These are phyloP conservation scores for Aspergillus piperis DNA, from an alignment of 2,329 filamentous ascomycete genomes.

Conservation along the genomic window DNA sequence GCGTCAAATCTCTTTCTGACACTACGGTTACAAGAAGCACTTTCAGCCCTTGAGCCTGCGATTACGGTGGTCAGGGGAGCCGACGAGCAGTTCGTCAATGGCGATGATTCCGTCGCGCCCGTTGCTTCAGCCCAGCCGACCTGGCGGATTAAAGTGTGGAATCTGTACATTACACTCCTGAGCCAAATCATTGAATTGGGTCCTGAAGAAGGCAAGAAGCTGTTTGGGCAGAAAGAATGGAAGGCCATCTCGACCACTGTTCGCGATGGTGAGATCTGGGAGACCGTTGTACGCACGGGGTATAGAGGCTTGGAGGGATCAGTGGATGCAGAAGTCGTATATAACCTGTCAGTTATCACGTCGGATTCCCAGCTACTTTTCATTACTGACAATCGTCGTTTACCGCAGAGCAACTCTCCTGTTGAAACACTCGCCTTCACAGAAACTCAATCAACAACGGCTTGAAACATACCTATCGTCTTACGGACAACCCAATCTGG, in stretches of 20 bases:
- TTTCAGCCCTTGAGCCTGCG: slow-evolving; percentile 80
- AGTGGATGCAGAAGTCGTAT: slow-evolving; percentile 89
- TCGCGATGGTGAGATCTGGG: slow-evolving; percentile 89
- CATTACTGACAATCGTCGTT: slow-evolving; percentile 8
- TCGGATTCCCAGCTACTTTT: slow-evolving; percentile 11
- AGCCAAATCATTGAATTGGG: slow-evolving; percentile 90
- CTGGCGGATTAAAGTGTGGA: slow-evolving; percentile 94
- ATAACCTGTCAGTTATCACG: slow-evolving; percentile 47
- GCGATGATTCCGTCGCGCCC: slow-evolving; percentile 59
- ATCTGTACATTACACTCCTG: slow-evolving; percentile 88
- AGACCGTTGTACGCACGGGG: slow-evolving; percentile 82
- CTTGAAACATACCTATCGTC: slow-evolving; percentile 87
- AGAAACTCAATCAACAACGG: slow-evolving; percentile 79
- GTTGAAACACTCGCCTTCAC: slow-evolving; percentile 82
- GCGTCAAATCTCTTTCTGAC: slow-evolving; percentile 93
- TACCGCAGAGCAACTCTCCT: slow-evolving; percentile 75
- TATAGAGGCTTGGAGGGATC: slow-evolving; percentile 87
- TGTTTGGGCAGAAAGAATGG: slow-evolving; percentile 86
- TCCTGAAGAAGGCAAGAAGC: slow-evolving; percentile 82
- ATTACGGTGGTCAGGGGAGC: slow-evolving; percentile 61
- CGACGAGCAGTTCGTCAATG: slow-evolving; percentile 44
- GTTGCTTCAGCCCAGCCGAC: slow-evolving; percentile 77
- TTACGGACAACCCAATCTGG: slow-evolving; percentile 70
- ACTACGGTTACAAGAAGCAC: slow-evolving; percentile 84
- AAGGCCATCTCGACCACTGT: slow-evolving; percentile 78